Evolutionary conservation across 495 filamentous ascomycete genomes (phyloP).

Genomic region (Tetracladium setigerum): DNA sequence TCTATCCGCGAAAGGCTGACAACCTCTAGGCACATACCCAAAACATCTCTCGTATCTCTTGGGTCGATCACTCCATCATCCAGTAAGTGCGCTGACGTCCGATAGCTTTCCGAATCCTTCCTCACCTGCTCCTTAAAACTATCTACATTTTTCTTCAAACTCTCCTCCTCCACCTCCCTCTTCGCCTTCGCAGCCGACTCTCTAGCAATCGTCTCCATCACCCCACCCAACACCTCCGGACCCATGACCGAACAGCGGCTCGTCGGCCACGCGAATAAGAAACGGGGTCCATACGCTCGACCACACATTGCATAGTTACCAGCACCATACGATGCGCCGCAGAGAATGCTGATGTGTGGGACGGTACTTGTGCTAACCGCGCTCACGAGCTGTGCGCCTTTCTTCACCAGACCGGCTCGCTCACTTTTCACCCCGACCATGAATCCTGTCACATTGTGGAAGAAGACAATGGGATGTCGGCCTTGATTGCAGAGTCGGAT

Average conservation of each 20-base stretch:
- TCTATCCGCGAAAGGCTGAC: slow-evolving; percentile 16
- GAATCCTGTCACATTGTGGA: slow-evolving; percentile 31
- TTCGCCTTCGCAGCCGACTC: slow-evolving; percentile 21
- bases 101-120: slow-evolving; percentile 23
- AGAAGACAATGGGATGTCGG: slow-evolving; percentile 25
- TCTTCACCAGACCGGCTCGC: slow-evolving; percentile 27
- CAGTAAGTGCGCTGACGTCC: slow-evolving; percentile 25
- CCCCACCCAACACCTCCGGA: slow-evolving; percentile 25
- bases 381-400: slow-evolving; percentile 27
- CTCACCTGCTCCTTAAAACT: slow-evolving; percentile 5
- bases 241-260: slow-evolving; percentile 31
- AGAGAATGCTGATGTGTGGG: slow-evolving; percentile 27
- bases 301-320: slow-evolving; percentile 33
- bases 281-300: slow-evolving; percentile 23
- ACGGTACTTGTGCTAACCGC: slow-evolving; percentile 27
- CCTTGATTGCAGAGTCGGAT: slow-evolving; percentile 28
- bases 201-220: slow-evolving; percentile 26
- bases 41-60: slow-evolving; percentile 27
- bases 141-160: slow-evolving; percentile 4
- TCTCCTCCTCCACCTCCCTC: slow-evolving; percentile 15
- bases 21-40: slow-evolving; percentile 29
- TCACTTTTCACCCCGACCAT: slow-evolving; percentile 30
- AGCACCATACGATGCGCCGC: slow-evolving; percentile 29
- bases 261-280: slow-evolving; percentile 29
- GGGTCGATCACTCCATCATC: slow-evolving; percentile 32